A percentile compares a stretch with the other conserved stretches of the same genome.
phyloP scores from a whole-genome alignment of 352 stramenopile species.

The Globisporangium paddicum region DNA sequence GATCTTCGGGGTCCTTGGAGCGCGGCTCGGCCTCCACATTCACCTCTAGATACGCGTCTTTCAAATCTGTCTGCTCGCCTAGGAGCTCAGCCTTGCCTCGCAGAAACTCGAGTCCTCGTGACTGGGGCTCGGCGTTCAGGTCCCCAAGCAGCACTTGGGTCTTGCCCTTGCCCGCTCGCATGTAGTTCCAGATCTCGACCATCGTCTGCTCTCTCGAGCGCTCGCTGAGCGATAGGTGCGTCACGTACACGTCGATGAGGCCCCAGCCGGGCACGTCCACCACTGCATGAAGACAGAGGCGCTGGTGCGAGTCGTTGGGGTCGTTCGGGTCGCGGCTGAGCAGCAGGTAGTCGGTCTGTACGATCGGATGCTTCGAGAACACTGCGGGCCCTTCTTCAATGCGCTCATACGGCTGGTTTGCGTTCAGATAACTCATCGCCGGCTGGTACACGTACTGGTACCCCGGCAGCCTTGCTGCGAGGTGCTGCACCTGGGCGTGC shows the following conservation, averaged over 20 bases:
- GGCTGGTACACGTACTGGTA: slow-evolving; percentile 87
- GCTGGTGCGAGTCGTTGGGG: slow-evolving; percentile 81
- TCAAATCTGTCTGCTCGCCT: slow-evolving; percentile 58
- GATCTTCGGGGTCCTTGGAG: slow-evolving; percentile 41
- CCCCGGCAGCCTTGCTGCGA: slow-evolving; percentile 45
- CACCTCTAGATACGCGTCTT: slow-evolving; percentile 68
- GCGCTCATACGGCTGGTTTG: slow-evolving; percentile 47
- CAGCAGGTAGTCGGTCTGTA: slow-evolving; percentile 76
- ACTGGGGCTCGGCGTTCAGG: slow-evolving; percentile 85
- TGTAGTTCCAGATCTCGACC: slow-evolving; percentile 80
- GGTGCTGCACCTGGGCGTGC: slow-evolving; percentile 77
- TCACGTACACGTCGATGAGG: slow-evolving; percentile 82
- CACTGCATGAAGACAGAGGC: slow-evolving; percentile 75
- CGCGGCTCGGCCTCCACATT: slow-evolving; percentile 55
- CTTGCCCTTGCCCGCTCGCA: slow-evolving; percentile 48
- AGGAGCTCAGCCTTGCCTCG: slow-evolving; percentile 52
- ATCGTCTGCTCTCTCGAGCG: slow-evolving; percentile 67
- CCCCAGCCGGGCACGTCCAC: slow-evolving; percentile 64
- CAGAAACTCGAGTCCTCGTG: slow-evolving; percentile 72
- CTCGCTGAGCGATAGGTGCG: slow-evolving; percentile 81
- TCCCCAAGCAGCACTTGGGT: slow-evolving; percentile 82
- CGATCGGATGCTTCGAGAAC: slow-evolving; percentile 76
- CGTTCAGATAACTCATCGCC: slow-evolving; percentile 83
- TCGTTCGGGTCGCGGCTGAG: slow-evolving; percentile 77
- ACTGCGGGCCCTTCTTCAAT: slow-evolving; percentile 84